These are phyloP conservation scores for Neurospora sp. DNA, from an alignment of 2,329 filamentous ascomycete genomes.

Conservation along the genomic window DNA sequence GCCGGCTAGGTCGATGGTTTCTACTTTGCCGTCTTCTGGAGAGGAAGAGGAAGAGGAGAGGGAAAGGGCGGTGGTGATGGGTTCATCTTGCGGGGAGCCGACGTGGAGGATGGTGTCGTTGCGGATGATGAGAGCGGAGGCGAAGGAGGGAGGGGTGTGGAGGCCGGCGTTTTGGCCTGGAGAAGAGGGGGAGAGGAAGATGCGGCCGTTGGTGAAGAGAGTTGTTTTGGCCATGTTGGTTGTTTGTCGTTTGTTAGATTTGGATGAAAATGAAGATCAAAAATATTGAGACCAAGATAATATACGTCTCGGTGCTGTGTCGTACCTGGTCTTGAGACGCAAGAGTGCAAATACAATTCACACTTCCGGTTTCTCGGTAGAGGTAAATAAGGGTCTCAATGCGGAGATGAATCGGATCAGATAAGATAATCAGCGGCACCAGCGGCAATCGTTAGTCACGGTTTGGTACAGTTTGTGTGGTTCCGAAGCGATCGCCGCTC, in stretches of 20 bases:
- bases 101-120: conserved; percentile 26
- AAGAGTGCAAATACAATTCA: too few species aligned
- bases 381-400: background rate
- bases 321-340: too few species aligned
- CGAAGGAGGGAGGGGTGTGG: conserved; percentile 23
- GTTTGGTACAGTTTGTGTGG: background rate
- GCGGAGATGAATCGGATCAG: background rate
- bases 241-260: background rate
- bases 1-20: conserved; percentile 26
- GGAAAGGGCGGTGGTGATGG: conserved; percentile 18
- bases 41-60: too few species aligned
- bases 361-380: too few species aligned
- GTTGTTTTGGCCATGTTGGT: conserved; percentile 5
- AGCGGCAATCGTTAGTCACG: background rate
- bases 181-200: conserved; percentile 26
- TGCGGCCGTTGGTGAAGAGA: conserved; percentile 36
- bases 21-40: background rate
- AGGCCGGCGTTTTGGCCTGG: conserved; percentile 16
- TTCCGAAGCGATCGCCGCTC: background rate
- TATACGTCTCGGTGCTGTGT: too few species aligned
- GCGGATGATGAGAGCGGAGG: conserved; percentile 27
- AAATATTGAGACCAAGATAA: too few species aligned
- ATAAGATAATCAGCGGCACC: background rate
- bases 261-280: too few species aligned
- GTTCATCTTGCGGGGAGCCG: conserved; percentile 23